Evolutionary conservation across 179 eudicot genomes (phyloP), one percentile per base, ranked within the genome.

Genomic region (Carnegiea gigantea): DNA sequence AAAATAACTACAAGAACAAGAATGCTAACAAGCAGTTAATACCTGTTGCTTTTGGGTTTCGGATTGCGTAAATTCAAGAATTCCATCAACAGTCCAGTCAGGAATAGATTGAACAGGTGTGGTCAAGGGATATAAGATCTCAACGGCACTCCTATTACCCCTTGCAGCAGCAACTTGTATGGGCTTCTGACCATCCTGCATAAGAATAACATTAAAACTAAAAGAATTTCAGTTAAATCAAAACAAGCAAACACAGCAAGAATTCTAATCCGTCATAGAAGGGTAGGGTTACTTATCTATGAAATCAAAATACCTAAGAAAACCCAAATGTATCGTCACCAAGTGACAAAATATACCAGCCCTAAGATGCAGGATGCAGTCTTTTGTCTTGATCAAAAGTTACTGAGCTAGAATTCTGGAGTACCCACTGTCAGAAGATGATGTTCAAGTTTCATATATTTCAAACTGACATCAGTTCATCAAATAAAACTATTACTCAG

Each of bases 81-180:
- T 86, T 84, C 98, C 97, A 78, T 93, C 98, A 76, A 91, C 73
- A 67, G 83, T 93, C 99, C 99, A 94, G 57, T 90, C 86, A 80
- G 88, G 83, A 86, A 92, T 83, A 82, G 83, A 84, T 82, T 89
- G 74, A 15, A 90, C 70, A 60, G 88, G 88, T 6, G 89, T 84
- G 60, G 97, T 93, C 84, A 89, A 82, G 12, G 97, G 93, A 73
- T 93, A 87, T 59, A 96, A 89, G 83, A 86, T 84, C 89, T 95
- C 93, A 83, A 96, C 97, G 73, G 84, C 92, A 70, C 21, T 60
- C 74, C 83, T 84, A 75, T 91, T 90, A 75, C 97, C 93, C 87
- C 97, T 89, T 70, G 87, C 86, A 68, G 97, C 99, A 75, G 98
- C 97, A 80, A 92, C 92, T 77, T 94, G 91, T 73, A 94, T 88